Evolutionary conservation across 192 early-diverging fungal species (phyloP), one percentile per base, ranked within the genome.

Genomic region (Pilaira anomala): DNA sequence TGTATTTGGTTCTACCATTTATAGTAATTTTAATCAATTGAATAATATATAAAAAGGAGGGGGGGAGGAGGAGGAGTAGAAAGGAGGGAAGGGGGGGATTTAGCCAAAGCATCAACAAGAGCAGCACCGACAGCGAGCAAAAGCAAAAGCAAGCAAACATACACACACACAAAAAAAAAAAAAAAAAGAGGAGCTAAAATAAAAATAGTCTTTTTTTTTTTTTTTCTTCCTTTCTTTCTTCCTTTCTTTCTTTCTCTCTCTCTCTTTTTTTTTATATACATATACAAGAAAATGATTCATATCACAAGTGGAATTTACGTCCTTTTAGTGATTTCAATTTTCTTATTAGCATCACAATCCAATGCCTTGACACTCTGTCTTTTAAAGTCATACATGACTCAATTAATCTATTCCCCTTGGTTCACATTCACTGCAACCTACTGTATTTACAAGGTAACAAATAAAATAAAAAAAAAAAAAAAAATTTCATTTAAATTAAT

Each of bases 121-220:
- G n/a, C n/a, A n/a, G n/a, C n/a, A n/a, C n/a, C n/a, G n/a, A n/a
- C n/a, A n/a, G n/a, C n/a, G n/a, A n/a, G n/a, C n/a, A n/a, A n/a
- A n/a, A n/a, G n/a, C n/a, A n/a, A n/a, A n/a, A n/a, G n/a, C n/a
- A n/a, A n/a, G n/a, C n/a, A n/a, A n/a, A n/a, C n/a, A n/a, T n/a
- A n/a, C n/a, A n/a, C n/a, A n/a, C n/a, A n/a, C n/a, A n/a, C n/a
- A n/a, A n/a, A n/a, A n/a, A n/a, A n/a, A n/a, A n/a, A n/a, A n/a
- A n/a, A 18, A 55, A 55, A 55, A 55, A 55, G 30, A 19, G 53
- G 53, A 18, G 53, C 53, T 55, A 55, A n/a, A 55, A 33, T 30
- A 33, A 55, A 55, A 30, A 13, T 22, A n/a, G 22, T 51, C 19
- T 49, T 8, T 49, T 36, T 55, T 55, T 55, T 33, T 55, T 55